Base-by-base conservation (phyloP, 768 basidiomycete species). In the Pluteus cervinus region DNA sequence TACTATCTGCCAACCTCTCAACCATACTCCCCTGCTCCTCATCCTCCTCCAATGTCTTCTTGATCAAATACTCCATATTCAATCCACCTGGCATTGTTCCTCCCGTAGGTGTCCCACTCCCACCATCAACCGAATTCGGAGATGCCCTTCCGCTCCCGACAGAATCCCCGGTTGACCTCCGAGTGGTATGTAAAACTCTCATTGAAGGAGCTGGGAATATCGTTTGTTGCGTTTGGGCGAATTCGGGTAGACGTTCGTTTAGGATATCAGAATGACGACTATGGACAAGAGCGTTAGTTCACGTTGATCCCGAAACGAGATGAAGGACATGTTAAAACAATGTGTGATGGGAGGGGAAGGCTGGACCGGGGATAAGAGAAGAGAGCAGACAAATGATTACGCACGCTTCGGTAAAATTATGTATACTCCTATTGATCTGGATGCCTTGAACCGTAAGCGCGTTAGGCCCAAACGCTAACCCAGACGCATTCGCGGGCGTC, bases 391-490 rank as follows among this genome's bases (percentile, higher is more conserved):
- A 33, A 37, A 30, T 22, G 24, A 37, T 16, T 28, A 75, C 81
- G 48, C 49, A 86, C 79, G 86, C 86, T 43, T 87, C 83, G 51
- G 74, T 81, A 61, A 88, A 89, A 41, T 60, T 79, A 40, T 70
- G 75, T 54, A 89, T 85, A 42, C 69, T 69, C 42, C 69, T 66
- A 43, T 71, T 67, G 48, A 82, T 67, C 44, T 74, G 73, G 37
- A 71, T 58, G 23, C 75, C 75, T 33, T 79, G 76, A 23, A 81
- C 81, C 22, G 68, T 69, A 20, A 88, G 75, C 40, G 69, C 73
- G 52, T 81, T 76, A 6, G n/a, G n/a, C n/a, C n/a, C n/a, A n/a
- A n/a, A n/a, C n/a, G n/a, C n/a, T n/a, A n/a, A n/a, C n/a, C n/a
- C n/a, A n/a, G n/a, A n/a, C n/a, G n/a, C n/a, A n/a, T n/a, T n/a